Base-by-base conservation (phyloP, 768 basidiomycete genomes). In the Suillus brevipes region DNA sequence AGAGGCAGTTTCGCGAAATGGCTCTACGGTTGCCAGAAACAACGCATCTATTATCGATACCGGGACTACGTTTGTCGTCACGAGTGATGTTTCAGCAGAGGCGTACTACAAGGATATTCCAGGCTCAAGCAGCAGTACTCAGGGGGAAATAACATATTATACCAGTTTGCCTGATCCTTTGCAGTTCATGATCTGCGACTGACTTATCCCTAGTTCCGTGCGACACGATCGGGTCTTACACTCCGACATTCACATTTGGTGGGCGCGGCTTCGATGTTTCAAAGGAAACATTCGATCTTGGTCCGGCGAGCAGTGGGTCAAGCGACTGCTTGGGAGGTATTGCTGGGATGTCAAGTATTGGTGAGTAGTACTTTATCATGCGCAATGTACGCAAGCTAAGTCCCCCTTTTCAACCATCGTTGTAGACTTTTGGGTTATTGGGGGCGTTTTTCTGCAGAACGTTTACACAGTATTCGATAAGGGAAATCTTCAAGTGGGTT, bases 251-350 rank as follows among this genome's bases (percentile, higher is more conserved):
- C 62, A 74, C 75, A 0, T 82, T 83, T 68, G 79, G 78, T 65
- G 78, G 78, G 23, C 74, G 74, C 31, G 61, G 64, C 10, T 84
- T 82, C 72, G 55, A 63, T n/a, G 74, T 84, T 66, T 71, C 75
- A 10, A 34, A 77, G 20, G 71, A 68, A 4, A 73, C 71, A 10
- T 80, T 83, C 75, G 84, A 83, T 72, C 71, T 84, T 13, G 86
- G 84, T 6, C 70, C 66, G 1, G 69, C 74, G 58, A 70, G 68
- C 5, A 16, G 37, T 2, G 76, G 75, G 55, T 76, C 76, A 20
- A 70, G 69, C 3, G 64, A 78, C 40, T 83, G 82, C 59, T 60
- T 81, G 9, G 79, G 76, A 36, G 78, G 76, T 36, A 70, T 83
- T 61, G 77, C 72, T 1, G 74, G 69, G 9, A 70, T 67, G 18